Percentiles rank a stretch among this genome's conserved stretches.
phyloP scores from a whole-genome alignment of 2,329 filamentous ascomycete species.

The Botrytis galanthina region DNA sequence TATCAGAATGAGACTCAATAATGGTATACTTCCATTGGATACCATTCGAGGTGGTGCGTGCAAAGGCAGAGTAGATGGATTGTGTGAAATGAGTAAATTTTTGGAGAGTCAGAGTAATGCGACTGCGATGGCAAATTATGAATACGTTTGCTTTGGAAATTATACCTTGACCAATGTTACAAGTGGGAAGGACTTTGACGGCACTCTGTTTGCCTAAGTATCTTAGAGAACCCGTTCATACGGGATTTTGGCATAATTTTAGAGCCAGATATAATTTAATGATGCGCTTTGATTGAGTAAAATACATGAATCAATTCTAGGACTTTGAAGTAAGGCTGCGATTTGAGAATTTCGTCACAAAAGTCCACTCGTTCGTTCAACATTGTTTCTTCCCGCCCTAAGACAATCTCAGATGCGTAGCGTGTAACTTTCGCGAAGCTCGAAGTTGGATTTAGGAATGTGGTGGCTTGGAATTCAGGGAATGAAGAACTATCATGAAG shows the following conservation, averaged over 20 bases:
- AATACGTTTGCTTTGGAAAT: conserved; percentile 21
- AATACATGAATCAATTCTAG: not conserved
- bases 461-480: not conserved
- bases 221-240: not conserved
- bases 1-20: conserved; percentile 49
- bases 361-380: not conserved
- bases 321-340: not conserved
- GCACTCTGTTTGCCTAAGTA: conserved; percentile 9
- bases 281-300: not conserved
- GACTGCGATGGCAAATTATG: conserved; percentile 21
- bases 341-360: not conserved
- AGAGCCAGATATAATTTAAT: not conserved
- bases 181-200: conserved; percentile 18
- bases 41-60: conserved; percentile 49
- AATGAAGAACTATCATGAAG: not conserved
- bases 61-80: conserved; percentile 44
- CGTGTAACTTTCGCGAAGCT: not conserved
- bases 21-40: conserved; percentile 48
- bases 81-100: conserved; percentile 46
- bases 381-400: not conserved
- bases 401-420: not conserved
- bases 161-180: conserved; percentile 11
- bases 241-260: not conserved
- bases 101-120: conserved; percentile 30
- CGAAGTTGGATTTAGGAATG: not conserved